A percentile compares a stretch with the other conserved stretches of the same genome.
Conservation (phyloP, 345 rosid species). For the thale cress (Arabidopsis thaliana) region DNA sequence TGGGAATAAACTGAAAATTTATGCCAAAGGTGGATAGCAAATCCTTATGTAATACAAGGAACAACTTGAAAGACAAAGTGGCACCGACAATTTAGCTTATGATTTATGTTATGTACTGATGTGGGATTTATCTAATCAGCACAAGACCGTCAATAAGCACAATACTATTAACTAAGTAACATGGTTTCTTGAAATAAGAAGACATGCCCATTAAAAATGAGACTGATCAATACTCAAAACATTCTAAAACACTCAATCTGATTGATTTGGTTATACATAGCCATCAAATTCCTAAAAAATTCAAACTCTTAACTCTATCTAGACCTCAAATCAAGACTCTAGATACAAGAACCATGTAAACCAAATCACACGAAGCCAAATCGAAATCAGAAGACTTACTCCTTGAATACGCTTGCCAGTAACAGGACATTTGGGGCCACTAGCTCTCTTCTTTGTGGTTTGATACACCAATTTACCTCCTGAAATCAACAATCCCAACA, state of each 20-base stretch:
- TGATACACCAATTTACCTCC: conserved; percentile 83
- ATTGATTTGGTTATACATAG: background rate
- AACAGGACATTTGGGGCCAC: conserved; percentile 74
- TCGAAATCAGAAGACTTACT: conserved; percentile 47
- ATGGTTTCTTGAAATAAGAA: background rate
- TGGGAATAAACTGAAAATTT: conserved; percentile 10
- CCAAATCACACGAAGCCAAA: background rate
- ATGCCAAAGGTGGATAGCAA: conserved; percentile 47
- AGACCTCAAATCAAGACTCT: conserved; percentile 2
- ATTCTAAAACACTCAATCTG: background rate
- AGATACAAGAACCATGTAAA: background rate
- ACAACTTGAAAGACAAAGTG: conserved; percentile 45
- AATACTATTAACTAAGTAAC: background rate
- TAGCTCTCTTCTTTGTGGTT: conserved; percentile 78
- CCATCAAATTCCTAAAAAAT: background rate
- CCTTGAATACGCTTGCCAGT: conserved; percentile 83
- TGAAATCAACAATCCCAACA: conserved; percentile 20
- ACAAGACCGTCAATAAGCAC: conserved; percentile 63
- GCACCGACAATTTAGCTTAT: conserved; percentile 55
- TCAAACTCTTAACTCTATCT: background rate
- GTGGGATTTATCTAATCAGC: conserved; percentile 41
- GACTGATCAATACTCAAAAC: background rate
- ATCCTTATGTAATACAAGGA: conserved; percentile 28
- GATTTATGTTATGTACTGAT: conserved; percentile 55
- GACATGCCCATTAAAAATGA: background rate